Conservation (phyloP, 1,284 basidiomycete species). For the Boletellus deceptivus region DNA sequence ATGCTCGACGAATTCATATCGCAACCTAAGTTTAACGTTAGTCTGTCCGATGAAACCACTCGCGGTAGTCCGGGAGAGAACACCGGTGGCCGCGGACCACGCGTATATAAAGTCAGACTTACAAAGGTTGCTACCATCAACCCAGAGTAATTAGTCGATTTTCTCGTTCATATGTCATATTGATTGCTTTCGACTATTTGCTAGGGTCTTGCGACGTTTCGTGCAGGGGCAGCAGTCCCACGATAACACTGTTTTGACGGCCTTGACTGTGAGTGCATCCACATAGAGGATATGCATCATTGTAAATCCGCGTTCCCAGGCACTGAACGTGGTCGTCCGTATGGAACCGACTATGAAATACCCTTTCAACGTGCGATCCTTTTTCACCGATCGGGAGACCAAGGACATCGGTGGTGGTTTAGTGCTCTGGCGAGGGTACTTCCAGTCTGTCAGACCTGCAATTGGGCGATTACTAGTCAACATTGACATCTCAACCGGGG, state of each 20-base stretch:
- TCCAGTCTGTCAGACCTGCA: slow-evolving; percentile 72
- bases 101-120: slow-evolving; percentile 60
- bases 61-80: slow-evolving; percentile 35
- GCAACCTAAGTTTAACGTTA: slow-evolving; percentile 56
- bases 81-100: slow-evolving; percentile 44
- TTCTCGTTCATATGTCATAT: slow-evolving; percentile 4
- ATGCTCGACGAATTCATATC: slow-evolving; percentile 1
- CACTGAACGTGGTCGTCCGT: slow-evolving; percentile 71
- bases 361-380: slow-evolving; percentile 73
- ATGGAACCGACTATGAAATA: slow-evolving; percentile 70
- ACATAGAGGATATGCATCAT: background rate
- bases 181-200: slow-evolving; percentile 1
- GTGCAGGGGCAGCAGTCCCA: slow-evolving; percentile 64
- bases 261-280: slow-evolving; percentile 55
- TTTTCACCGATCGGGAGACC: slow-evolving; percentile 66
- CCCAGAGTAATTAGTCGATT: slow-evolving; percentile 52
- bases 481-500: slow-evolving; percentile 73
- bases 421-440: slow-evolving; percentile 71
- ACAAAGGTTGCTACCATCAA: slow-evolving; percentile 73
- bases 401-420: slow-evolving; percentile 66
- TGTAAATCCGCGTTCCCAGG: slow-evolving; percentile 37
- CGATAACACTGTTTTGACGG: slow-evolving; percentile 68
- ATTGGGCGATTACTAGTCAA: slow-evolving; percentile 69
- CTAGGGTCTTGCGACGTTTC: slow-evolving; percentile 63
- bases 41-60: slow-evolving; percentile 41